phyloP scores from a whole-genome alignment of 2,329 filamentous ascomycete species.

The Diaporthe australafricana region DNA sequence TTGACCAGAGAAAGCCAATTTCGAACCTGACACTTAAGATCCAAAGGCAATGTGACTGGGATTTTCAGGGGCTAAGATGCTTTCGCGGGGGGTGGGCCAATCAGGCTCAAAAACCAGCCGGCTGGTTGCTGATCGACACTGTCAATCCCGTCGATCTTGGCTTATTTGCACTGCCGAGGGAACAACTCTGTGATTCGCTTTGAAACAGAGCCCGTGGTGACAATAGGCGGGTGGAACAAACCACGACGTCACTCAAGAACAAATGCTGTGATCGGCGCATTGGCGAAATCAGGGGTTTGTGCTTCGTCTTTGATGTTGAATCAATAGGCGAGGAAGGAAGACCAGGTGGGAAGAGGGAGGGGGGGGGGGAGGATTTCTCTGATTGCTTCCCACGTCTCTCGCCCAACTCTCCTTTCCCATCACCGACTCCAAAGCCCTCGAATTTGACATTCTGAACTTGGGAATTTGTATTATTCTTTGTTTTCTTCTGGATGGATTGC shows the following conservation, averaged over 20 bases:
- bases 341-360: neutral
- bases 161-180: neutral
- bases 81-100: neutral
- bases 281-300: conserved; percentile 31
- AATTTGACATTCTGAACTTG: neutral
- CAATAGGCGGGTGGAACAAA: conserved; percentile 26
- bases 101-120: neutral
- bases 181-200: conserved; percentile 27
- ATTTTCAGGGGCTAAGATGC: conserved; percentile 24
- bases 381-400: neutral
- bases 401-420: conserved; percentile 3
- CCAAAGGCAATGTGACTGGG: conserved; percentile 1
- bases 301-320: conserved; percentile 5
- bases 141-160: conserved; percentile 13
- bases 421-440: neutral
- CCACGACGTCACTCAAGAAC: conserved; percentile 31
- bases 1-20: neutral
- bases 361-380: neutral
- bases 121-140: conserved; percentile 24
- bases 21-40: neutral
- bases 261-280: conserved; percentile 21
- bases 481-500: conserved; percentile 9
- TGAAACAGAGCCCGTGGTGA: conserved; percentile 26
- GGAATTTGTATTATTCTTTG: neutral
- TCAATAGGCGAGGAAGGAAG: neutral